A percentile compares a stretch with the other conserved stretches of the same genome.
phyloP scores from a whole-genome alignment of 2,329 filamentous ascomycete genomes.

The Metarhizium sp. region DNA sequence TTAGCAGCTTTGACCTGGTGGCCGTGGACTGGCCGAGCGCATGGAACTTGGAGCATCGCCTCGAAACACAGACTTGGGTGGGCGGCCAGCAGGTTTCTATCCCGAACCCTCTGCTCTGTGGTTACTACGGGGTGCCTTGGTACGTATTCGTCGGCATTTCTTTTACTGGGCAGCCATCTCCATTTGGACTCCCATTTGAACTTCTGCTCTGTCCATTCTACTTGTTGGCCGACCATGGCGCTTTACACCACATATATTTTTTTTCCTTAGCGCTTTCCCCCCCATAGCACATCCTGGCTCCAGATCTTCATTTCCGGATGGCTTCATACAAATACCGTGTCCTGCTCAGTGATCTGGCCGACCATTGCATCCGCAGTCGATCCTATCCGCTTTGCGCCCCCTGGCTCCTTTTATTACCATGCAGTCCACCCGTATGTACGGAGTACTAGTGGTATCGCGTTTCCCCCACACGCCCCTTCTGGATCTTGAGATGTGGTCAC shows the following conservation, averaged over 20 bases:
- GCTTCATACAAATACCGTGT: neutral
- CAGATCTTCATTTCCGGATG: neutral
- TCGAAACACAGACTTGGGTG: neutral
- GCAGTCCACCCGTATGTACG: neutral
- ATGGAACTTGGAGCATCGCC: neutral
- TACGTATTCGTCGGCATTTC: neutral
- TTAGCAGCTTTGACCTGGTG: neutral
- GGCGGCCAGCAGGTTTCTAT: neutral
- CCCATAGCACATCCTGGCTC: neutral
- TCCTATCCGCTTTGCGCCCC: neutral
- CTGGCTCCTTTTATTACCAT: neutral
- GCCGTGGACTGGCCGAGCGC: neutral
- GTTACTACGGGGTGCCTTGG: neutral
- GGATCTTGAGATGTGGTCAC: neutral
- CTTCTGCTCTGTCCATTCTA: too few relatives aligned
- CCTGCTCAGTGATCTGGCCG: neutral
- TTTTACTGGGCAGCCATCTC: neutral
- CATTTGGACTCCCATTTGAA: too few relatives aligned
- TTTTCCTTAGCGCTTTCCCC: neutral
- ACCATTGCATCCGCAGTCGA: neutral
- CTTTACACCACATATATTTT: neutral
- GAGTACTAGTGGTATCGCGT: neutral
- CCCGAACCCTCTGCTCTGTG: neutral
- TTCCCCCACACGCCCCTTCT: neutral
- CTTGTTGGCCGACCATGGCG: neutral